These are phyloP conservation scores for Groenewaldozyma tartarivorans DNA, from an alignment of 805 yeast genomes.

Conservation along the genomic window DNA sequence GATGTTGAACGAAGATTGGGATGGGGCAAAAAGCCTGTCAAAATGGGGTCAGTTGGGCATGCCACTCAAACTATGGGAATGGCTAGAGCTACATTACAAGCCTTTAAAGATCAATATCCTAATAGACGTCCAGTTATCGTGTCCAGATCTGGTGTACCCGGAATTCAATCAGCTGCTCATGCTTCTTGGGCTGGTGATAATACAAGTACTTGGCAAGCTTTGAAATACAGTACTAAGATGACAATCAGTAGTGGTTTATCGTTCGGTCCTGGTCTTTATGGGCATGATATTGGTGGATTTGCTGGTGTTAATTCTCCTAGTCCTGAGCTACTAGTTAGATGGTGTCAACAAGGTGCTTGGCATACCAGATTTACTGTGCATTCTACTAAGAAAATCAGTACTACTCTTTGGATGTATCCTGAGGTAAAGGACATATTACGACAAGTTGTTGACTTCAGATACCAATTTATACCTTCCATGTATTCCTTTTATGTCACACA, in stretches of 20 bases:
- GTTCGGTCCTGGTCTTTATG: conserved; percentile 7
- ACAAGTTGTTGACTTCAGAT: conserved; percentile 1
- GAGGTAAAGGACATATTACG: conserved; percentile 6
- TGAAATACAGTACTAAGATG: conserved; percentile 9
- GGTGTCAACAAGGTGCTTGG: conserved; percentile 7
- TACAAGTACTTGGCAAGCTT: conserved; percentile 8
- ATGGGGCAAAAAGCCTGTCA: conserved; percentile 1
- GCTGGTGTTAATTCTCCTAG: conserved; percentile 6
- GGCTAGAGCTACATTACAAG: conserved; percentile 8
- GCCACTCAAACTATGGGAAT: conserved; percentile 9
- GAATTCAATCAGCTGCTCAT: conserved; percentile 8
- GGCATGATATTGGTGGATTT: conserved; percentile 11
- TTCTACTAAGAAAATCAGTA: conserved; percentile 3
- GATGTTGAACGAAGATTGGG: conserved; percentile 4
- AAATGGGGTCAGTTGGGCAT: conserved; percentile 7
- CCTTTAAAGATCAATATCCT: conserved; percentile 6
- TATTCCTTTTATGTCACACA: conserved; percentile 7
- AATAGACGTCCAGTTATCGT: conserved; percentile 7
- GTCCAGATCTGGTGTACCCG: conserved; percentile 8
- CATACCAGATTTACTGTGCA: conserved; percentile 10
- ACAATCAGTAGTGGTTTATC: conserved; percentile 7
- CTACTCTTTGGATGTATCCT: conserved; percentile 9
- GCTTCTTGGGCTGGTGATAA: conserved; percentile 12
- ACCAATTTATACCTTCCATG: conserved; percentile 5
- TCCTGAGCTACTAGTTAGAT: conserved; percentile 8